Evolutionary conservation across 441 rosid species (phyloP), one percentile per base, ranked within the genome.

Genomic region (Populus hybrid): DNA sequence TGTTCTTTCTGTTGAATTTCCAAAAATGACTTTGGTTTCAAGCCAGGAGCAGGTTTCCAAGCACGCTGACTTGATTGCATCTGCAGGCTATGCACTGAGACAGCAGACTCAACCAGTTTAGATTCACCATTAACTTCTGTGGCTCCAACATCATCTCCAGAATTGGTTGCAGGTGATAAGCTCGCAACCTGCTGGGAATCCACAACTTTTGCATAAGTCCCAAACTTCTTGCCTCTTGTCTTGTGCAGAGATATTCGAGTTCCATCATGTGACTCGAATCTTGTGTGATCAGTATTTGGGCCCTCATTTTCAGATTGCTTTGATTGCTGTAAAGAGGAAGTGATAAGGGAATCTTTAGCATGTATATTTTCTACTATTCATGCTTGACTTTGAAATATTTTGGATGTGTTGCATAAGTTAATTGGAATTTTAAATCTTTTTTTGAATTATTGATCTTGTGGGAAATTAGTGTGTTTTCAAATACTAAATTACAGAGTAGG

Each of bases 1-100:
- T 91, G 93, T 83, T 97, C 98, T 82, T 97, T 99, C 87, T 85
- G 87, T 84, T 97, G 99, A 83, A 97, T 97, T 86, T 97, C 99
- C 85, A 97, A 83, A 81, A 97, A 82, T 23, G 99, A 95, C 89
- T 91, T 95, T 16, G 98, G 90, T 84, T 91, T 97, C 87, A 93
- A 90, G 81, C 99, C 99, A 68, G 97, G 97, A 83, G 99, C 99
- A 88, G 97, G 94, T 86, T 90, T 95, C 99, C 99, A 97, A 72
- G 97, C 99, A 72, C 95, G 82, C 75, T 87, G 92, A 65, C 80
- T 88, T 8, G 88, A 76, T 70, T 82, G 86, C 36, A 82, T 65
- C 69, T 83, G 86, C 76, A 86, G 14, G 76, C 68, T 83, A 77
- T 75, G 88, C 75, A 73, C 77, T 36, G 87, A 69, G 28, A 79